Base-by-base conservation (phyloP, 2,329 filamentous ascomycete genomes). In the Aspergillus quadrilineatus region DNA sequence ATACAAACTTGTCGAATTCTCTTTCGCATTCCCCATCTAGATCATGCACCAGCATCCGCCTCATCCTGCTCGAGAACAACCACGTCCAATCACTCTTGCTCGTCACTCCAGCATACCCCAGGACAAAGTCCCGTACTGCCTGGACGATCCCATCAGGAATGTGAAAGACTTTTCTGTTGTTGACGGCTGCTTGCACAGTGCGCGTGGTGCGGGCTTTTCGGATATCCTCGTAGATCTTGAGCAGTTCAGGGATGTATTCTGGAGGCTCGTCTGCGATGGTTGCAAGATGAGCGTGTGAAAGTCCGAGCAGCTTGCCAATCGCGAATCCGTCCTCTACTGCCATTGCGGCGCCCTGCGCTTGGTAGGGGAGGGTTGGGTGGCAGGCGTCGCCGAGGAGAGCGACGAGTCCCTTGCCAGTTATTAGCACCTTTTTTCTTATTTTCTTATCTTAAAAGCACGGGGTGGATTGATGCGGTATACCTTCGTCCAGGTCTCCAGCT, bases 291-390 rank as follows among this genome's bases (percentile, higher is more conserved):
- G 69, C 4, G 76, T 73, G 0, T 78, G 78, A 0, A 5, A 29
- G 29, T 1, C 53, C 57, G 2, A 89, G 72, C 3, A 88, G 63
- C 3, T 77, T 74, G 0, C 85, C 86, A 0, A 89, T 69, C 0
- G 86, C 82, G 0, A 85, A 84, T 0, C 85, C 86, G 50, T 89
- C 87, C 65, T 89, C 86, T 1, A 89, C 76, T 0, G 83, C 81
- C 4, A 81, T 85, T 63, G 87, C 87, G 4, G 86, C 86, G 0
- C 87, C 86, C 67, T 85, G 87, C 0, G 44, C 44, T 36, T 47
- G 44, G 10, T 47, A 47, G n/a, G 44, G 44, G 8, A 47, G 44
- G 10, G 44, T 47, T 14, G 44, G 44, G 30, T 47, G 44, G n/a
- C 44, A 47, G 32, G 44, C 44, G 4, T 47, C 44, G 29, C 44